Base-by-base conservation (phyloP, 805 yeast genomes). In the Saccharomycopsis fermentans region DNA sequence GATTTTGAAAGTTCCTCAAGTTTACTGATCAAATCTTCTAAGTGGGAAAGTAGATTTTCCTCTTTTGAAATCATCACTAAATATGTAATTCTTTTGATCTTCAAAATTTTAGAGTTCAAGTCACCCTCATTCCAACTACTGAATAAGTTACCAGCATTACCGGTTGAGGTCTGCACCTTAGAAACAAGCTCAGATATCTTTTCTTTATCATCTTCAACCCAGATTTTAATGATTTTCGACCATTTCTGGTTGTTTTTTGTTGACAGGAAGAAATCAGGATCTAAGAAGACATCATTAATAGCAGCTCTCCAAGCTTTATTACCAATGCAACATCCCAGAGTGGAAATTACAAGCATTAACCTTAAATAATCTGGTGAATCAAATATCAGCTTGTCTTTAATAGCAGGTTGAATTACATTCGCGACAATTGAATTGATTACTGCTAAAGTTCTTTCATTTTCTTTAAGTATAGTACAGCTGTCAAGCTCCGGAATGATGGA, bases 121-220 rank as follows among this genome's bases (percentile, higher is more conserved):
- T 87, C 94, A 16, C 84, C 80, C 58, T 86, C 90, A 61, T 82
- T 84, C 83, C 91, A 85, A 43, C 50, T 43, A 39, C 80, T 83
- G 70, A 88, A 89, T 4, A 87, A 73, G 21, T 84, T 82, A 2
- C 86, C 78, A 0, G 83, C 71, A 6, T 80, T 75, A 9, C 76
- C 70, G 48, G 69, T 72, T 24, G 82, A 73, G 3, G 84, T 79
- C 56, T 77, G 76, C 36, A 80, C 68, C 53, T 80, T 77, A 1
- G 76, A 64, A 39, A 81, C 65, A 52, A 82, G 69, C 14, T 86
- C 92, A 1, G 67, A 65, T 57, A 86, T 66, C 52, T 79, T 80
- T 3, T 83, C 90, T 43, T 79, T 79, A 59, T 86, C 94, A 16
- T 73, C 77, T 6, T 73, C 70, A 3, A 84, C 75, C 96, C 96